Conservation (phyloP, 139 green algal genomes). For the Closterium sp. region DNA sequence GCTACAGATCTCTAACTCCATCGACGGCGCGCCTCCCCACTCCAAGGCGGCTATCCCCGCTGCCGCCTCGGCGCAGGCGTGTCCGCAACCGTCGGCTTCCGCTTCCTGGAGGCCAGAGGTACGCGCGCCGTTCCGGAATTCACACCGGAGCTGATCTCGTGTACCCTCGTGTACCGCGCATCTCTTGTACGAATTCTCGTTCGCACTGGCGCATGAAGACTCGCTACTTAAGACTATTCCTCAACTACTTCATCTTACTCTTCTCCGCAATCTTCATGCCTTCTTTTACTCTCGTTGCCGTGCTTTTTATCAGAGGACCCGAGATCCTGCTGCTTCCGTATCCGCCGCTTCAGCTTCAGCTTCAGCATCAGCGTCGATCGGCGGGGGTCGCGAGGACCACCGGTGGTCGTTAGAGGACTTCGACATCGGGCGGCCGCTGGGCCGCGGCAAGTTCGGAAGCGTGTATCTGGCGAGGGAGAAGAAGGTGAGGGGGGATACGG, state of each 20-base stretch:
- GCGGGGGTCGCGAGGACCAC: conserved; percentile 10
- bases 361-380: background rate
- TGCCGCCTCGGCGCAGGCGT: background rate
- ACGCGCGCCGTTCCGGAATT: background rate
- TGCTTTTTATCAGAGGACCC: background rate
- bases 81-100: background rate
- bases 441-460: conserved; percentile 97
- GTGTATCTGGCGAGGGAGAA: conserved; percentile 97
- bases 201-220: no score
- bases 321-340: background rate
- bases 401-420: conserved; percentile 91
- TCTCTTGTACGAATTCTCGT: no score
- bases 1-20: background rate
- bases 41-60: background rate
- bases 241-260: background rate
- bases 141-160: no score
- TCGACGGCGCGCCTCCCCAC: background rate
- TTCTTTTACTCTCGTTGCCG: background rate
- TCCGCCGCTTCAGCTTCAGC: background rate
- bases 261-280: background rate
- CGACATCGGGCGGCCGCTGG: conserved; percentile 94
- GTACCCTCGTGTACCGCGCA: no score
- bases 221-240: no score
- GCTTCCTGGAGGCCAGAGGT: background rate
- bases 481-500: conserved; percentile 35